Base-by-base conservation (phyloP, 2,329 filamentous ascomycete genomes). In the Knufia fluminis region DNA sequence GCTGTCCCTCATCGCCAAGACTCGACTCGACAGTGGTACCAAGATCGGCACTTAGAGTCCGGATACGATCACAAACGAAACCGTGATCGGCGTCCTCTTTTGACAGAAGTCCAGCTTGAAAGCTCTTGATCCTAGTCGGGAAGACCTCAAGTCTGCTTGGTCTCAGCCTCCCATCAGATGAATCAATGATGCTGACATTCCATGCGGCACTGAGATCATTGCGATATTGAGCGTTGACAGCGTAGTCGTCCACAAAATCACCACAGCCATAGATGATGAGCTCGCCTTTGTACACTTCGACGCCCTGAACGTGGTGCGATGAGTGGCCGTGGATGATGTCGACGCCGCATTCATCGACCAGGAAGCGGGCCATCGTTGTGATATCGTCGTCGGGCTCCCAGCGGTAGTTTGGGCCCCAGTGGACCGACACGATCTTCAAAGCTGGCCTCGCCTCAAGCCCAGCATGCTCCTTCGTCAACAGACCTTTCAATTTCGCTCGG, bases 61-160 rank as follows among this genome's bases (percentile, higher is more conserved):
- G 48, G 16, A 69, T 57, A 40, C 55, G 66, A 45, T 54, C 46
- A 35, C 53, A 49, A 8, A 66, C 59, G 62, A 61, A 68, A 3
- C 44, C 46, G 60, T 64, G 61, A 55, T 68, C 66, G 4, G 40
- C 17, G 57, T 68, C 64, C 1, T 46, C 41, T 4, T 10, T 12
- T n/a, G 57, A 45, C 23, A 69, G 51, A 51, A 66, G 49, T 43
- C 59, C 58, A 7, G 60, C 64, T 49, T 61, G 59, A 64, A 97
- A 98, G 17, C 79, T 74, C 7, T 85, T 80, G 23, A 92, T 71
- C 62, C 96, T 98, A 54, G 85, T 83, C 35, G 82, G 72, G 0
- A 92, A 90, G 7, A 98, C 77, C 48, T 79, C 79, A 59, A 82
- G 83, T 64, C 94, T 90, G 17, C 88, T 50, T 67, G 69, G n/a